Evolutionary conservation across 2,329 filamentous ascomycete species (phyloP).

Genomic region (Huntiella bhutanensis): DNA sequence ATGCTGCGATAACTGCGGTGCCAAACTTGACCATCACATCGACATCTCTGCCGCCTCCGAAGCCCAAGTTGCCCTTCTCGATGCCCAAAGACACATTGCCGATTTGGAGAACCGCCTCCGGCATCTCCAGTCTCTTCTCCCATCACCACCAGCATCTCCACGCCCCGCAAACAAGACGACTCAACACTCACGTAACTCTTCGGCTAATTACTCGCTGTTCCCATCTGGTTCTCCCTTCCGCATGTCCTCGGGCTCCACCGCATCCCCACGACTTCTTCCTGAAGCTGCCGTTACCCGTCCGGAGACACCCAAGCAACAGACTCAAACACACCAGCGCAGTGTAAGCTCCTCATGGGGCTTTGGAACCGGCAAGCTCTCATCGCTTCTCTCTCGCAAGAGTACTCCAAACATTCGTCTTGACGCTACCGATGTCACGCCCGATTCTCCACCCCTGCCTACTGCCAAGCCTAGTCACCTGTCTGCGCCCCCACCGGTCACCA

Average conservation of each 20-base stretch:
- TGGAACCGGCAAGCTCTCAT: slow-evolving; percentile 24
- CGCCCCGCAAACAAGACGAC: slow-evolving; percentile 26
- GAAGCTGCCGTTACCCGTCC: slow-evolving; percentile 16
- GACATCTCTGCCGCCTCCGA: slow-evolving; percentile 12
- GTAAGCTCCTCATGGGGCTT: slow-evolving; percentile 27
- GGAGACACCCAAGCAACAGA: not conserved
- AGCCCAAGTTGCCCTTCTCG: slow-evolving; percentile 12
- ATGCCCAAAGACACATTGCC: slow-evolving; percentile 40
- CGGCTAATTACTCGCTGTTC: slow-evolving; percentile 14
- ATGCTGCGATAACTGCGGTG: slow-evolving; percentile 34
- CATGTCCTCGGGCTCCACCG: not conserved
- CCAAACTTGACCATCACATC: slow-evolving; percentile 18
- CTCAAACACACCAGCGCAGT: not conserved
- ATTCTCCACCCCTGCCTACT: slow-evolving; percentile 12
- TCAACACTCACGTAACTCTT: slow-evolving; percentile 14
- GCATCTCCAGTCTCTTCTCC: slow-evolving; percentile 36
- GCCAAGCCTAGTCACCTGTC: slow-evolving; percentile 20
- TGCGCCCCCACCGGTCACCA: slow-evolving; percentile 11
- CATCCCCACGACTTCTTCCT: slow-evolving; percentile 15
- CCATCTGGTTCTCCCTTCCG: slow-evolving; percentile 7
- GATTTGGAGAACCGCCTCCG: slow-evolving; percentile 55
- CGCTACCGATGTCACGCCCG: slow-evolving; percentile 12
- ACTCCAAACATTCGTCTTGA: slow-evolving; percentile 20
- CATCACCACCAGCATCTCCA: slow-evolving; percentile 56
- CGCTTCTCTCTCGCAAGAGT: slow-evolving; percentile 30